A percentile compares a stretch with the other conserved stretches of the same genome.
Evolutionary conservation across 2,329 filamentous ascomycete genomes (phyloP).

Genomic region (Coniochaeta prunicola): DNA sequence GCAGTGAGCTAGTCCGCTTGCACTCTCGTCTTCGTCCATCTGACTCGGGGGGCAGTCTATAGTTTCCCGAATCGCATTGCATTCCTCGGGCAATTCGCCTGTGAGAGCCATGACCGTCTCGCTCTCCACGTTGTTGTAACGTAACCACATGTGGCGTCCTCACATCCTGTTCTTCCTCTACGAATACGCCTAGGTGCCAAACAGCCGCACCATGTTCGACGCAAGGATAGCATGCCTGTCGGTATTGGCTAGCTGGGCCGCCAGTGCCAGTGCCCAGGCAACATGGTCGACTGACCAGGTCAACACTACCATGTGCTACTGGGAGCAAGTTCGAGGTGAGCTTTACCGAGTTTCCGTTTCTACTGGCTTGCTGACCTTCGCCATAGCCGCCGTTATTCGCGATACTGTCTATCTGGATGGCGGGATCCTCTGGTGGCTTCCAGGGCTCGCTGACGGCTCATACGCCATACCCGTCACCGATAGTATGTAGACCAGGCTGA

Average conservation of each 20-base stretch:
- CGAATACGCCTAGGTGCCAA: background rate
- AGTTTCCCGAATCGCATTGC: background rate
- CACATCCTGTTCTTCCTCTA: background rate
- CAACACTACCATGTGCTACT: constrained; percentile 53
- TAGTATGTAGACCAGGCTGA: constrained; percentile 28
- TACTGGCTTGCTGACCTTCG: background rate
- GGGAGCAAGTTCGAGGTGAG: constrained; percentile 40
- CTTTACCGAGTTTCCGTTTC: constrained; percentile 12
- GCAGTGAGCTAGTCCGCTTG: background rate
- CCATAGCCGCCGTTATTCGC: constrained; percentile 46
- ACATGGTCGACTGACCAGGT: constrained; percentile 45
- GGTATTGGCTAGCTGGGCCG: constrained; percentile 19
- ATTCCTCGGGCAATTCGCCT: background rate
- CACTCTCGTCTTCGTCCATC: background rate
- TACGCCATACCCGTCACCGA: constrained; percentile 18
- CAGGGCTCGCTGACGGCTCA: constrained; percentile 38
- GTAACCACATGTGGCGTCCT: background rate
- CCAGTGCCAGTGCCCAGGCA: constrained; percentile 28
- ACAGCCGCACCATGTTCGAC: constrained; percentile 18
- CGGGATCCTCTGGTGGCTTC: constrained; percentile 46
- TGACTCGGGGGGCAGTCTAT: background rate
- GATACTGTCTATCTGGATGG: constrained; percentile 62
- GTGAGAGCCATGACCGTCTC: background rate
- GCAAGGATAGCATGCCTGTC: constrained; percentile 18
- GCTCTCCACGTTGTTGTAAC: background rate